Evolutionary conservation across 2,329 filamentous ascomycete genomes (phyloP), one percentile per base, ranked within the genome.

Genomic region (Saccharata proteae): DNA sequence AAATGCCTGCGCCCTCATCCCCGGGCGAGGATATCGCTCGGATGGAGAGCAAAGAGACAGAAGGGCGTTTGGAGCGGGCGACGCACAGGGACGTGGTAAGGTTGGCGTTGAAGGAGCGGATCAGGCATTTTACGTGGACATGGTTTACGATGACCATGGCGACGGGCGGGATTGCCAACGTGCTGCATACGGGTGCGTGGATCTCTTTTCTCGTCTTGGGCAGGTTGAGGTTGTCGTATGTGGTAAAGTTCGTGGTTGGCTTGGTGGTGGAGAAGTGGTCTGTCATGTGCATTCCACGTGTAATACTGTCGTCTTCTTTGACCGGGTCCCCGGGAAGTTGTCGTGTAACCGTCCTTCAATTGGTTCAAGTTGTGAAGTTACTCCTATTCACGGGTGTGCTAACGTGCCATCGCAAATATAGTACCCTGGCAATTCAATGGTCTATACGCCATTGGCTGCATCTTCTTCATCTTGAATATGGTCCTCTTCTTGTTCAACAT

Each of bases 131-230:
- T 40, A 76, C 73, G 1, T 88, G 81, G 81, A 84, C 80, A 0
- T 88, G 76, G 66, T 88, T 85, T 45, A 82, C 80, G 11, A 59
- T 75, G 52, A 74, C 70, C 1, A 77, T 74, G 69, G 69, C 69
- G 2, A 74, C 69, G 0, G 69, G 69, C 4, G 69, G 69, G 0
- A 58, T 74, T 37, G 70, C 72, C 4, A 76, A 75, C 51, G 69
- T 73, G 5, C 43, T 77, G 15, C 64, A 70, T 44, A 50, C 53
- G 30, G 57, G 76, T 78, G 58, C 40, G 58, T 53, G 18, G 8
- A n/a, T n/a, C n/a, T n/a, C n/a, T n/a, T n/a, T n/a, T n/a, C n/a
- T n/a, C n/a, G n/a, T n/a, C 12, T 32, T 26, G 7, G 7, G 11
- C 9, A 8, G 8, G 20, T 23, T 30, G 21, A 22, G 8, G 14